A percentile compares a stretch with the other conserved stretches of the same genome.
phyloP scores from a whole-genome alignment of 1,139 yeast genomes.

The Chernovozyma sophiae-reginae region DNA sequence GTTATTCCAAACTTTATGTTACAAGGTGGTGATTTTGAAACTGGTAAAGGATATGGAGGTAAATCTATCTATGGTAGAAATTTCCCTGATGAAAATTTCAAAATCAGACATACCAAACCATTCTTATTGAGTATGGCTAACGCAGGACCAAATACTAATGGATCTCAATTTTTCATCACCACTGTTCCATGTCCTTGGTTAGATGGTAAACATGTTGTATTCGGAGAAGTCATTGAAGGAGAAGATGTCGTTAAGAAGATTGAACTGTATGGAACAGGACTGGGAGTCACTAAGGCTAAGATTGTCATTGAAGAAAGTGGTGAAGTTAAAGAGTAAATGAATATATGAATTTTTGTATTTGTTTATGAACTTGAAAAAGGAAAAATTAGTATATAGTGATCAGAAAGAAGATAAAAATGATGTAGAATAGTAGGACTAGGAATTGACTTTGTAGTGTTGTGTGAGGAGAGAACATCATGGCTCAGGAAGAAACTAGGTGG shows the following conservation, averaged over 20 bases:
- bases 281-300: constrained; percentile 23
- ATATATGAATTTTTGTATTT: too few relatives aligned
- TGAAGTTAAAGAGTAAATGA: constrained; percentile 19
- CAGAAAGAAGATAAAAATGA: too few relatives aligned
- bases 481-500: too few relatives aligned
- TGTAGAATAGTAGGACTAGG: too few relatives aligned
- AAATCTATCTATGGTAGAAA: constrained; percentile 36
- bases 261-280: constrained; percentile 29
- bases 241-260: constrained; percentile 35
- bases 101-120: constrained; percentile 29
- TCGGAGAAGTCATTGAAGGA: constrained; percentile 41
- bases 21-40: constrained; percentile 43
- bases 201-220: constrained; percentile 40
- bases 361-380: too few relatives aligned
- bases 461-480: too few relatives aligned
- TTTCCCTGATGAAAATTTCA: constrained; percentile 37
- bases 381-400: too few relatives aligned
- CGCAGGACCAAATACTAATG: constrained; percentile 42
- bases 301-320: constrained; percentile 40
- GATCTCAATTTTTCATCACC: constrained; percentile 41
- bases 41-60: constrained; percentile 41
- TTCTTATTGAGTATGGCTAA: constrained; percentile 43
- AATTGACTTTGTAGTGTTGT: too few relatives aligned
- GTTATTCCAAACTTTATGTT: constrained; percentile 42
- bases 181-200: constrained; percentile 43